Conservation (phyloP, 768 basidiomycete genomes). For the Crucibulum laeve region DNA sequence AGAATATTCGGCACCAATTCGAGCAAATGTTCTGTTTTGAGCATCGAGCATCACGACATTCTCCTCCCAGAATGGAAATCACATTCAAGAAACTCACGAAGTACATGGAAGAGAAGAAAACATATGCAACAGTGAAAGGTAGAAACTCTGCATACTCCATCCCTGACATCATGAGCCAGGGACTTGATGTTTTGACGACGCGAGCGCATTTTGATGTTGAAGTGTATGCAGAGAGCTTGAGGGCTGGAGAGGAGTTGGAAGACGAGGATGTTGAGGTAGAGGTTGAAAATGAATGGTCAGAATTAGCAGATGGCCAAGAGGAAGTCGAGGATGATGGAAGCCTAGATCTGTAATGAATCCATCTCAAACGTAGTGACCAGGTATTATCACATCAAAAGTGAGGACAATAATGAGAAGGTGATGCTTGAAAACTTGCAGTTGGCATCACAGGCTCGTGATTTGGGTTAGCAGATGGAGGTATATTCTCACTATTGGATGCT, state of each 20-base stretch:
- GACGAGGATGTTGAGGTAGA: constrained; percentile 1
- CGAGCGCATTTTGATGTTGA: no score
- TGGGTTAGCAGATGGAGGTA: no score
- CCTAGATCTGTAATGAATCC: not conserved
- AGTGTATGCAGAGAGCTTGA: constrained; percentile 2
- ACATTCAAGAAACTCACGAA: constrained; percentile 13
- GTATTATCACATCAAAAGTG: not conserved
- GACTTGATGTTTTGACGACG: no score
- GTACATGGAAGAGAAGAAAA: constrained; percentile 10
- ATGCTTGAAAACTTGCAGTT: no score
- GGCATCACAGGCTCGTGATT: no score
- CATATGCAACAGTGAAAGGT: constrained; percentile 9
- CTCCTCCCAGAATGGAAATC: constrained; percentile 19
- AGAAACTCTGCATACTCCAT: constrained; percentile 10
- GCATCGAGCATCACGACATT: constrained; percentile 18
- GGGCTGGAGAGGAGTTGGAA: not conserved
- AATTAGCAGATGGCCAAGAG: not conserved
- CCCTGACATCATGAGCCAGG: constrained; percentile 10
- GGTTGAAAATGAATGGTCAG: not conserved
- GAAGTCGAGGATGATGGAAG: constrained; percentile 1
- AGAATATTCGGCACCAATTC: constrained; percentile 16
- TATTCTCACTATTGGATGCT: no score
- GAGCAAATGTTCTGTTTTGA: constrained; percentile 20
- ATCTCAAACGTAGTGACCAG: not conserved
- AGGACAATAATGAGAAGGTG: not conserved